phyloP scores from a whole-genome alignment of 2,329 filamentous ascomycete species.

The Trichoderma afroharzianum region DNA sequence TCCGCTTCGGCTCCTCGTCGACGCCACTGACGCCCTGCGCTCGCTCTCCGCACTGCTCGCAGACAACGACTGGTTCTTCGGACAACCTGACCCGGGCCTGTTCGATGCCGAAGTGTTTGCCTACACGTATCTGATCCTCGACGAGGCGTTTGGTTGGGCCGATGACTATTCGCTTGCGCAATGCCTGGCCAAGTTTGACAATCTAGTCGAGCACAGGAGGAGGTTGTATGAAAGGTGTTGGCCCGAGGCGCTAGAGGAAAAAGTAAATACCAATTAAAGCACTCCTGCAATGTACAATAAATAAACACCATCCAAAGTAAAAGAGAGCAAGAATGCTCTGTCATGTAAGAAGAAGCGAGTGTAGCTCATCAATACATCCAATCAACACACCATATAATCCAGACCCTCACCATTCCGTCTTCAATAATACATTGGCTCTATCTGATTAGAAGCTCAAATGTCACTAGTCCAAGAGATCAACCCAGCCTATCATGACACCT shows the following conservation, averaged over 20 bases:
- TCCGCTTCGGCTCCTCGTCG: conserved; percentile 38
- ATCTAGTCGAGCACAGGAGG: conserved; percentile 52
- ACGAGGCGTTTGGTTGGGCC: conserved; percentile 58
- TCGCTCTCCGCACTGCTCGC: conserved; percentile 44
- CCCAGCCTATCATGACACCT: background rate
- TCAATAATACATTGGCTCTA: background rate
- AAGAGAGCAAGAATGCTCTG: background rate
- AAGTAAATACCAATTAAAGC: background rate
- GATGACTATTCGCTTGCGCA: conserved; percentile 56
- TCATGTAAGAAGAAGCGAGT: background rate
- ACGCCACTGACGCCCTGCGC: conserved; percentile 43
- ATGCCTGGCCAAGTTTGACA: conserved; percentile 53
- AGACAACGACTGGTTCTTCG: conserved; percentile 48
- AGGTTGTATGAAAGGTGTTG: conserved; percentile 35
- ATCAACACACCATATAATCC: background rate
- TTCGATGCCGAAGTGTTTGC: conserved; percentile 90
- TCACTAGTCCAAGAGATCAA: background rate
- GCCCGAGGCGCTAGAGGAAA: background rate
- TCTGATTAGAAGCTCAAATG: background rate
- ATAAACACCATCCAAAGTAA: background rate
- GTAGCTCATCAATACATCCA: background rate
- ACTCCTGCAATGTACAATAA: background rate
- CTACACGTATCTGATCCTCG: conserved; percentile 78
- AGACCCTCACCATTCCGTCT: background rate
- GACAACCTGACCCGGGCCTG: conserved; percentile 54